Conservation (phyloP, 176 grass and related monocot genomes). For the Elaeis guineensis region DNA sequence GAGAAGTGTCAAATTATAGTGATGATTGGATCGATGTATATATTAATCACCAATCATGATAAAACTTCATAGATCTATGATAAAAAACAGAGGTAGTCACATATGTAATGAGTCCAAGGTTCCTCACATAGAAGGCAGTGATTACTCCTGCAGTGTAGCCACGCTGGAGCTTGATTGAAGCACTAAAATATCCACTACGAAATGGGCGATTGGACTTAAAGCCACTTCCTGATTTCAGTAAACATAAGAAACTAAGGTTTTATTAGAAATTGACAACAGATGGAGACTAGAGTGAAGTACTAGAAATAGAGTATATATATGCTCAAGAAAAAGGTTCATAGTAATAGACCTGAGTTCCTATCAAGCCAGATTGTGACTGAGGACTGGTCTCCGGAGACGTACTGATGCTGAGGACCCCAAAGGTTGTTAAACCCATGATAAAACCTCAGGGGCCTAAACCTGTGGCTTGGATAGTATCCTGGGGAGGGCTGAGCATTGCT, state of each 20-base stretch:
- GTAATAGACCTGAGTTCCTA: slow-evolving; percentile 27
- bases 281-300: background rate
- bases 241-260: background rate
- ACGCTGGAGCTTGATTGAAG: slow-evolving; percentile 42
- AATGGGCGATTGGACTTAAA: slow-evolving; percentile 54
- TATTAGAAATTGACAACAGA: background rate
- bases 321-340: background rate
- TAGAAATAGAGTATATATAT: background rate
- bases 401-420: slow-evolving; percentile 59
- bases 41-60: no score
- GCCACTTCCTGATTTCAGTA: slow-evolving; percentile 33
- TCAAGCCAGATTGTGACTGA: slow-evolving; percentile 58
- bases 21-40: no score
- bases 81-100: no score
- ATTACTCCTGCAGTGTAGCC: slow-evolving; percentile 75
- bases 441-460: slow-evolving; percentile 19
- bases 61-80: no score
- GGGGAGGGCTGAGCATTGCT: slow-evolving; percentile 36
- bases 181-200: slow-evolving; percentile 46
- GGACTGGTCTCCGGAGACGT: slow-evolving; percentile 17
- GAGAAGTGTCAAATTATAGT: no score
- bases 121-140: slow-evolving; percentile 60
- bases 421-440: slow-evolving; percentile 38
- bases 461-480: slow-evolving; percentile 39
- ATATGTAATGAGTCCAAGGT: background rate